Conservation (phyloP, 73 alveolate species). For the Tetrahymena elliotti region DNA sequence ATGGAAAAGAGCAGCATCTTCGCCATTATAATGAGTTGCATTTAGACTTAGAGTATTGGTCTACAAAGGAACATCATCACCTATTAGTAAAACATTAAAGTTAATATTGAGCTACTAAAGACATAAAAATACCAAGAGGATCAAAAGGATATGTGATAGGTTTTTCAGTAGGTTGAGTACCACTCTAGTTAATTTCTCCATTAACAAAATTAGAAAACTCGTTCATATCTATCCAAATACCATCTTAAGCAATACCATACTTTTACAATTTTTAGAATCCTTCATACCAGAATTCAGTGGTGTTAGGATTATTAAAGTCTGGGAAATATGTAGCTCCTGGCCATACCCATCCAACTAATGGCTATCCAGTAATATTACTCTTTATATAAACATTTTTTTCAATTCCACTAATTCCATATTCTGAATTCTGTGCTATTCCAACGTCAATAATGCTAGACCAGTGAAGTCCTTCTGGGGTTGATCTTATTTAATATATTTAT, state of each 20-base stretch:
- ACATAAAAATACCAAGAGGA: not conserved
- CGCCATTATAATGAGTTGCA: constrained; percentile 16
- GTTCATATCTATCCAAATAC: constrained; percentile 80
- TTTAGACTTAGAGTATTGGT: constrained; percentile 18
- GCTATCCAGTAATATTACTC: constrained; percentile 24
- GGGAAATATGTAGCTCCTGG: constrained; percentile 72
- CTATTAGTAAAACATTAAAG: constrained; percentile 48
- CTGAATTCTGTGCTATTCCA: constrained; percentile 50
- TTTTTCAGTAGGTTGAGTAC: not conserved
- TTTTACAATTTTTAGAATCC: constrained; percentile 1
- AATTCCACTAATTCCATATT: constrained; percentile 22
- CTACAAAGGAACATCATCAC: constrained; percentile 14
- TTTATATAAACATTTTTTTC: constrained; percentile 47
- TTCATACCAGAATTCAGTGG: constrained; percentile 52
- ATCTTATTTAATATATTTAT: not conserved
- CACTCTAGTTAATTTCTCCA: constrained; percentile 39
- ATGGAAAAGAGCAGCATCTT: not conserved
- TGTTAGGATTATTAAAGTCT: constrained; percentile 67
- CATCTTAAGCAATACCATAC: constrained; percentile 25
- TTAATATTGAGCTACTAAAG: not conserved
- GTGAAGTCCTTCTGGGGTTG: constrained; percentile 33
- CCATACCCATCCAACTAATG: constrained; percentile 66
- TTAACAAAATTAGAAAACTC: constrained; percentile 56
- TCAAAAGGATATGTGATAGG: not conserved
- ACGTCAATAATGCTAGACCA: constrained; percentile 68